Evolutionary conservation across 1,139 yeast genomes (phyloP).

Genomic region (Nakaseomyces sp.): DNA sequence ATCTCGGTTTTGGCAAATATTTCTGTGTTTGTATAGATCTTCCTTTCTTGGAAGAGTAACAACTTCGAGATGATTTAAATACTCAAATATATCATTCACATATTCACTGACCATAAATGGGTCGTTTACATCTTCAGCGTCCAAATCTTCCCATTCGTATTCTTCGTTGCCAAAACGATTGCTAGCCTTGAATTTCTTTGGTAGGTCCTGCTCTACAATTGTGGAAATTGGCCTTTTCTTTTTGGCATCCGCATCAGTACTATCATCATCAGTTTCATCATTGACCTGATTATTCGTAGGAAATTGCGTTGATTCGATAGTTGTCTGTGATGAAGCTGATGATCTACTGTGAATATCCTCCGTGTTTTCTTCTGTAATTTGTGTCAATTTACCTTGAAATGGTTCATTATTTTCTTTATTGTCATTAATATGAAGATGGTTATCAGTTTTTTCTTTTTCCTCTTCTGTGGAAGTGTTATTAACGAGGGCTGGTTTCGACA

Average conservation of each 20-base stretch:
- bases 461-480: background rate
- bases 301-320: slow-evolving; percentile 7
- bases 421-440: slow-evolving; percentile 5
- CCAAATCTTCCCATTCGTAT: slow-evolving; percentile 81
- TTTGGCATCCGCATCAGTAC: slow-evolving; percentile 16
- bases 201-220: slow-evolving; percentile 29
- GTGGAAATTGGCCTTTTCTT: slow-evolving; percentile 31
- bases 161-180: slow-evolving; percentile 27
- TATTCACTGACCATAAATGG: slow-evolving; percentile 95
- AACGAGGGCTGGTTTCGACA: slow-evolving; percentile 6
- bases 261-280: background rate
- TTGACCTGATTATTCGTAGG: slow-evolving; percentile 7
- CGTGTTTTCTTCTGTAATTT: slow-evolving; percentile 3
- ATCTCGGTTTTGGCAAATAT: slow-evolving; percentile 72
- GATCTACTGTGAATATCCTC: background rate
- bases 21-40: slow-evolving; percentile 66
- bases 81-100: slow-evolving; percentile 76
- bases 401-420: slow-evolving; percentile 25
- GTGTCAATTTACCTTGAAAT: slow-evolving; percentile 6
- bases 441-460: background rate
- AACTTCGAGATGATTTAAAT: slow-evolving; percentile 64
- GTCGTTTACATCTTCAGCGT: slow-evolving; percentile 83
- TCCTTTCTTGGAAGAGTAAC: slow-evolving; percentile 71
- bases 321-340: slow-evolving; percentile 6
- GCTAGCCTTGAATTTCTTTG: slow-evolving; percentile 29